Base-by-base conservation (phyloP, 225 moss, liverwort and hornwort genomes). In the Bryum argenteum region DNA sequence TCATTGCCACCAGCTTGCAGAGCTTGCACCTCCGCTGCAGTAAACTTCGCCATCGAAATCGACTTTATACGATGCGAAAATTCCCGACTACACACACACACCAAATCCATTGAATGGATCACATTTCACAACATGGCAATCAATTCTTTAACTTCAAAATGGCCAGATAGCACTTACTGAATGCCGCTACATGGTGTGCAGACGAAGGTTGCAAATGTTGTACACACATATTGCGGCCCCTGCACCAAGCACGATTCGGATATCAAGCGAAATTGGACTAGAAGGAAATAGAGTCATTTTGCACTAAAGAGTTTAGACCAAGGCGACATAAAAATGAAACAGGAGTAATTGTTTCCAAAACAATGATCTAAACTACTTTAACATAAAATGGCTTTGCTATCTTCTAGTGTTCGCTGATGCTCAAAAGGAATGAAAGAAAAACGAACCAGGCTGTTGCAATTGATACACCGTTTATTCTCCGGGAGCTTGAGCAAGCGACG, bases 161-260 rank as follows among this genome's bases (percentile, higher is more conserved):
- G 33, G 33, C 33, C 7, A 6, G 33, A 50, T 18, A 73, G 51
- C 47, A 85, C 97, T 90, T 89, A 97, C 97, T 97, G 97, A 69
- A 94, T 84, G 63, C 97, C 97, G 72, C 97, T 97, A 83, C 97
- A 97, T 71, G 67, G 91, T 39, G 94, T 97, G 85, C 97, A 97
- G 54, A 97, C 97, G 71, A 97, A 97, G 61, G 88, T 94, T 45
- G 90, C 84, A 75, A 94, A 97, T 21, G 73, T 94, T 75, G 92
- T 97, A 61, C 97, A 97, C 43, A 97, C 97, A 71, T 97, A 97
- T 70, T 97, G 97, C 75, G 97, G 97, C 48, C 97, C 97, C 97
- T 97, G 90, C 70, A 77, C 10, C 12, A 17, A 58, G 28, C 12
- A n/a, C 26, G 16, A 40, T 10, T 16, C 17, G 14, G 14, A 45